Evolutionary conservation across 2,329 filamentous ascomycete genomes (phyloP).

Genomic region (Phialophora verrucosa): DNA sequence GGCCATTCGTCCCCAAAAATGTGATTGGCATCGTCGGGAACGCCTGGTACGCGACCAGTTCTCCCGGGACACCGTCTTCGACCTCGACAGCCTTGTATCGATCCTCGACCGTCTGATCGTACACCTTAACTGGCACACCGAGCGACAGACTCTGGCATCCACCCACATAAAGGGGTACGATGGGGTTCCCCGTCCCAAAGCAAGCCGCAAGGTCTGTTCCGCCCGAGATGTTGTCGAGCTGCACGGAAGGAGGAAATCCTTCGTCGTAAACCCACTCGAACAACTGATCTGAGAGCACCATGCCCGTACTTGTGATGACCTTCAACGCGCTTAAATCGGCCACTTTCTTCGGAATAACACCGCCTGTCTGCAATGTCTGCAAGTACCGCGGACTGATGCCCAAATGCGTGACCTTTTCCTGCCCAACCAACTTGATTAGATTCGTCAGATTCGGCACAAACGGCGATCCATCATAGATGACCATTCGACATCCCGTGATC

Average conservation of each 20-base stretch:
- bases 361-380: constrained; percentile 70
- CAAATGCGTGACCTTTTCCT: constrained; percentile 71
- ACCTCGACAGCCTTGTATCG: constrained; percentile 56
- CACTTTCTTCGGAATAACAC: constrained; percentile 65
- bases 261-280: constrained; percentile 81
- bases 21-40: constrained; percentile 78
- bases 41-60: constrained; percentile 71
- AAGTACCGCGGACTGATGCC: constrained; percentile 80
- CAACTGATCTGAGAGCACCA: constrained; percentile 77
- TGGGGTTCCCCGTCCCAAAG: constrained; percentile 63
- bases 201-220: constrained; percentile 43
- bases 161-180: constrained; percentile 68
- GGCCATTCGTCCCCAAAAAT: constrained; percentile 63
- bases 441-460: constrained; percentile 71
- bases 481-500: constrained; percentile 62
- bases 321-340: constrained; percentile 67
- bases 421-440: constrained; percentile 66
- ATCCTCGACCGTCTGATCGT: constrained; percentile 53
- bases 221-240: constrained; percentile 58
- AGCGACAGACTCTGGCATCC: constrained; percentile 61
- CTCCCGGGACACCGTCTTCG: constrained; percentile 70
- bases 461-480: constrained; percentile 85
- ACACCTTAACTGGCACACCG: constrained; percentile 55
- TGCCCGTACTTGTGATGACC: constrained; percentile 74
- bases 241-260: constrained; percentile 70